These are phyloP conservation scores for Mallotus nudiflorus DNA, from an alignment of 345 rosid genomes.

Conservation along the genomic window DNA sequence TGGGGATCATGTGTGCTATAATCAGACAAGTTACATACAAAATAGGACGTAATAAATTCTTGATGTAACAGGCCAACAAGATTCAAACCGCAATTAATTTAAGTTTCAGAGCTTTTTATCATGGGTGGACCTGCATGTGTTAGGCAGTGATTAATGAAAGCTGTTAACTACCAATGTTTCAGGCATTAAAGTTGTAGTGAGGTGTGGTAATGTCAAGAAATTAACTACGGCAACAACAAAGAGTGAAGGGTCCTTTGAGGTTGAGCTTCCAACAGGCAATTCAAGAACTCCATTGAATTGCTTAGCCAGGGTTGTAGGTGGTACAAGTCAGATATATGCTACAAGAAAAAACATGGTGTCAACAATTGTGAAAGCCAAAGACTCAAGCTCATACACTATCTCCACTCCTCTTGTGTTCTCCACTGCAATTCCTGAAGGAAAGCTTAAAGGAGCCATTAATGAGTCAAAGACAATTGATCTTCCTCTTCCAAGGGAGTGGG, in stretches of 20 bases:
- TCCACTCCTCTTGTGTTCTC: slow-evolving; percentile 65
- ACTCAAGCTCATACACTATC: slow-evolving; percentile 41
- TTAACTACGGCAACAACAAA: slow-evolving; percentile 40
- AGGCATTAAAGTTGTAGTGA: slow-evolving; percentile 64
- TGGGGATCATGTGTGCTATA: too few species aligned
- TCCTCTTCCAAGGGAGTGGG: slow-evolving; percentile 86
- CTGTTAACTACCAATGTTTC: not conserved
- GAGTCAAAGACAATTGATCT: slow-evolving; percentile 72
- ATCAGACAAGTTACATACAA: too few species aligned
- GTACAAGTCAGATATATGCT: slow-evolving; percentile 55
- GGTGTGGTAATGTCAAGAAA: slow-evolving; percentile 52
- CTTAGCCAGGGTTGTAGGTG: slow-evolving; percentile 61
- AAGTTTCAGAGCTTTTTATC: not conserved
- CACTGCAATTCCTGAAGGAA: slow-evolving; percentile 42
- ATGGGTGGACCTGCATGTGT: too few species aligned
- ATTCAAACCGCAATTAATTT: not conserved
- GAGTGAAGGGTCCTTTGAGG: slow-evolving; percentile 55
- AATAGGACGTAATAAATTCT: too few species aligned
- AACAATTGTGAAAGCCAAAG: slow-evolving; percentile 36
- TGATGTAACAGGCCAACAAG: too few species aligned
- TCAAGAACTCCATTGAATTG: slow-evolving; percentile 35
- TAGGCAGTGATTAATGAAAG: too few species aligned
- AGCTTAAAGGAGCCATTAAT: slow-evolving; percentile 14
- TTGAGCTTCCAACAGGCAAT: slow-evolving; percentile 45
- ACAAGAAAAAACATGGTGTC: slow-evolving; percentile 44